Evolutionary conservation across 192 early-diverging fungal genomes (phyloP), one percentile per base, ranked within the genome.

Genomic region (Coemansia sp.): DNA sequence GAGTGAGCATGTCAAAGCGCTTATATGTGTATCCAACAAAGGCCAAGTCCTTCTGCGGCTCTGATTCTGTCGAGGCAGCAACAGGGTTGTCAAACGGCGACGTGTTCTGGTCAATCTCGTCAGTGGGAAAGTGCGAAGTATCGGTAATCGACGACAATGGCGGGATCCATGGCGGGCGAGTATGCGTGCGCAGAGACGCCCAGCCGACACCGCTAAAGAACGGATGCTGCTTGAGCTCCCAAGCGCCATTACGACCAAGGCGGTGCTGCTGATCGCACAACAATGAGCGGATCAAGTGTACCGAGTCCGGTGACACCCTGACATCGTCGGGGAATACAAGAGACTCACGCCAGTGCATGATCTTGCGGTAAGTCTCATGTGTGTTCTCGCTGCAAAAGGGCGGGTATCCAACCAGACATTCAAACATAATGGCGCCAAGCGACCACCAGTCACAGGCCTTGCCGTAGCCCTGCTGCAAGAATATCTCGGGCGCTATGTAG

Each of bases 391-490:
- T 91, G 77, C 95, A 97, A 76, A 99, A 99, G 5, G 98, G 97
- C 46, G 97, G 97, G 69, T 97, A 99, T 19, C 98, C 98, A 41
- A 94, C 91, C 69, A 99, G 84, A 70, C 97, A 98, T 75, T 99
- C 98, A 84, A 94, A 99, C 93, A 99, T 98, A 72, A 99, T 99
- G 5, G 96, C 95, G 29, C 98, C 98, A 29, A 99, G 76, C 7
- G 95, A 96, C 98, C 98, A 99, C 94, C 94, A 99, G 86, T 99
- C 98, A 77, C 97, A 99, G 61, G 97, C 94, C 74, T 94, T 91
- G 63, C 92, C 91, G 85, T 99, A 99, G 8, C 97, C 97, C 55
- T 93, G 90, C 71, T 95, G 94, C 66, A 88, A 65, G 71, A 99
- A 96, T 39, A 96, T 95, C 82, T 99, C 98, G 12, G 96, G 95